A percentile compares a stretch with the other conserved stretches of the same genome.
Conservation (phyloP, 305 asterid species). For the Caryopteris hybrid region DNA sequence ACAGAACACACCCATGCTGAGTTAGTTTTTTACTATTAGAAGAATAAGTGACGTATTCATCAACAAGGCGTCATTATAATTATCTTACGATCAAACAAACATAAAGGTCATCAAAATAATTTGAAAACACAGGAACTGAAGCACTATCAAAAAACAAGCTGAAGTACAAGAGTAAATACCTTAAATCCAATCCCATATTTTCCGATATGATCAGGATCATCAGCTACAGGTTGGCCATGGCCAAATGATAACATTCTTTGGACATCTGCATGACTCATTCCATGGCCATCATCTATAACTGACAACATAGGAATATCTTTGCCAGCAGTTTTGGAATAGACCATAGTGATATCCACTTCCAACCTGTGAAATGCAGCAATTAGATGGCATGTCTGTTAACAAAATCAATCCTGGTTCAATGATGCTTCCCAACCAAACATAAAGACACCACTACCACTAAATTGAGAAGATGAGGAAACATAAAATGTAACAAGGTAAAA, state of each 20-base stretch:
- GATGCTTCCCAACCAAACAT: neutral
- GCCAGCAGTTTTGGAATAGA: conserved; percentile 37
- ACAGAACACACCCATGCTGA: neutral
- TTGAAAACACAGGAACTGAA: neutral
- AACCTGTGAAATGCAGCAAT: conserved; percentile 35
- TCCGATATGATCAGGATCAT: conserved; percentile 53
- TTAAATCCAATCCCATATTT: conserved; percentile 79
- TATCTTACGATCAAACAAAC: neutral
- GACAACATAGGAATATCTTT: conserved; percentile 66
- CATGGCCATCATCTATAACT: conserved; percentile 64
- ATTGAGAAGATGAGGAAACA: neutral
- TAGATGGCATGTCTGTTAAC: conserved; percentile 14
- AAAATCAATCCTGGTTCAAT: neutral
- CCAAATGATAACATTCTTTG: conserved; percentile 67
- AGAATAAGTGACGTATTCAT: neutral
- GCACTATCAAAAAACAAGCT: neutral
- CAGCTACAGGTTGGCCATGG: conserved; percentile 43
- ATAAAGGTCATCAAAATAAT: neutral
- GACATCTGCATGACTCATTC: conserved; percentile 62
- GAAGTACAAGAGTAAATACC: conserved; percentile 29
- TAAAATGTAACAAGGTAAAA: neutral
- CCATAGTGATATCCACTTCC: conserved; percentile 40
- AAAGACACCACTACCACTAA: neutral
- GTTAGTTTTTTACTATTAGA: neutral
- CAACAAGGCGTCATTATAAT: neutral